Evolutionary conservation across 805 yeast genomes (phyloP).

Genomic region (Ogataea thermomethanolica): DNA sequence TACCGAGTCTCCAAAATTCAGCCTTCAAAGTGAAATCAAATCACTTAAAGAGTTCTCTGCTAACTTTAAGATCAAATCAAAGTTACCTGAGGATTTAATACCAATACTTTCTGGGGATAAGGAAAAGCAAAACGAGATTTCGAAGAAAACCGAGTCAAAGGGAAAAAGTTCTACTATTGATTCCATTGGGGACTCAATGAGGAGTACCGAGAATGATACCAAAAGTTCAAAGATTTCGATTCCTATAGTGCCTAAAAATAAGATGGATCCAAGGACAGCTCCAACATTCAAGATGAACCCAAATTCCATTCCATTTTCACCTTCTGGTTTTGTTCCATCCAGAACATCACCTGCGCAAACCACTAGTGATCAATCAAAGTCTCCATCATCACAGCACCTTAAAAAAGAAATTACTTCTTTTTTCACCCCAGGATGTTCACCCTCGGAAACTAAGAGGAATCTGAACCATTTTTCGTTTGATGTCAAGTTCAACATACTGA

Average conservation of each 20-base stretch:
- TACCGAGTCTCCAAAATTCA: conserved; percentile 41
- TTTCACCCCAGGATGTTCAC: conserved; percentile 36
- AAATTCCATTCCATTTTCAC: conserved; percentile 63
- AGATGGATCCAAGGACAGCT: conserved; percentile 51
- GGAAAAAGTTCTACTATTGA: neutral
- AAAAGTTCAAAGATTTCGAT: conserved; percentile 7
- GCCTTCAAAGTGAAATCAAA: conserved; percentile 61
- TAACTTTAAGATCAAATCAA: conserved; percentile 58
- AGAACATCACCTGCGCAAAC: conserved; percentile 19
- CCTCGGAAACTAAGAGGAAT: conserved; percentile 16
- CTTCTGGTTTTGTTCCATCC: conserved; percentile 29
- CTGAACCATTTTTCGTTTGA: conserved; percentile 33
- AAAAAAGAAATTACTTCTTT: conserved; percentile 30
- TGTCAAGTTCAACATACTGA: conserved; percentile 49
- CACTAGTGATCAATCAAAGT: conserved; percentile 4
- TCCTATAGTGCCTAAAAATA: conserved; percentile 36
- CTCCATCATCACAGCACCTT: conserved; percentile 18
- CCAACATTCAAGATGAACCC: conserved; percentile 68
- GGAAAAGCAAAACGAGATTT: conserved; percentile 58
- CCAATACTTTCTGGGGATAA: conserved; percentile 71
- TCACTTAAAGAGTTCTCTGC: conserved; percentile 76
- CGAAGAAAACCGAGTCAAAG: conserved; percentile 28
- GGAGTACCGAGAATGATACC: no score
- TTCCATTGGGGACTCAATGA: no score
- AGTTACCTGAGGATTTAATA: conserved; percentile 56